Base-by-base conservation (phyloP, 139 green algal genomes). In the Coccomyxa sp. region DNA sequence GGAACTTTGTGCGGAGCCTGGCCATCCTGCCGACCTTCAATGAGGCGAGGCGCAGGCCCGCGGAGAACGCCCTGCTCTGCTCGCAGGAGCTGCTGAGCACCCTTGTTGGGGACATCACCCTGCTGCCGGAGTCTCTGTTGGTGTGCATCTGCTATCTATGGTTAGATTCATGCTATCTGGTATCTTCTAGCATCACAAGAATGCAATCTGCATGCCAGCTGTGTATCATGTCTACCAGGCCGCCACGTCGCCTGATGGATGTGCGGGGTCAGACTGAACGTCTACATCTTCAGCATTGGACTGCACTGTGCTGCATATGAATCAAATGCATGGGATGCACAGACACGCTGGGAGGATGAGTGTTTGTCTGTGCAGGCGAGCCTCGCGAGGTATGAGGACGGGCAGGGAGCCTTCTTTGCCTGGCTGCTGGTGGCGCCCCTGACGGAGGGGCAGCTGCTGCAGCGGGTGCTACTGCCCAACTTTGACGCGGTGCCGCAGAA, bases 391-490 rank as follows among this genome's bases (percentile, higher is more conserved):
- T 64, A 64, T 22, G 27, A 22, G 50, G 18, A 18, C 27, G 50
- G 27, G 50, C 27, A 22, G 22, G 50, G 27, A 22, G 18, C 22
- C 50, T 22, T 64, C 18, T 64, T 31, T 64, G 18, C 2, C 69
- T 74, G 2, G 1, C 37, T 77, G 22, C n/a, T 22, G 18, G 39
- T 77, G 18, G 39, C 72, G 24, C 5, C 14, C 27, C 33, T 50
- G 27, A n/a, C 18, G 64, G 64, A 72, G 64, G 24, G 24, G 24
- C 22, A 22, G 22, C 39, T 77, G 39, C 39, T 77, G 39, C 39
- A 27, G 72, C 37, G 38, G 37, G 18, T 76, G 14, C 37, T 55
- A 24, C 71, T 76, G 71, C 71, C n/a, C 83, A 82, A 73, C 77
- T 79, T 38, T 5, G n/a, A 27, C 24, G n/a, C 18, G 29, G 24